Evolutionary conservation across 352 stramenopile species (phyloP), one percentile per base, ranked within the genome.

Genomic region (Pythium dissimile): DNA sequence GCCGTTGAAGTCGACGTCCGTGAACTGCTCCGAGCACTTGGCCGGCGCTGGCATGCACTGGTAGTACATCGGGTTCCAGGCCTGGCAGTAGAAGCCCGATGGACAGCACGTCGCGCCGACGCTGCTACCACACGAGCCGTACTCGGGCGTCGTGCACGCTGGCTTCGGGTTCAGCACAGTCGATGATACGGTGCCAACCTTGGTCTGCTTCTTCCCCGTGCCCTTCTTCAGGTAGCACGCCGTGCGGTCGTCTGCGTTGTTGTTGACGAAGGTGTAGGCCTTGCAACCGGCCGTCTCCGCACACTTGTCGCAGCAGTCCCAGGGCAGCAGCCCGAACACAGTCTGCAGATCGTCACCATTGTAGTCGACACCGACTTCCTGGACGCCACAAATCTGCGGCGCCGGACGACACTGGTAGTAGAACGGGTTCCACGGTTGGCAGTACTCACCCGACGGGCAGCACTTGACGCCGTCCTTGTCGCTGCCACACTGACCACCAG

Each of bases 221-320:
- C 59, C 59, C 20, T 39, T 67, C 44, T 86, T 84, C 18, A 86
- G 61, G 54, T 83, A 86, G 42, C 76, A 86, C 16, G 67, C 67
- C 6, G 73, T 63, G 45, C 66, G 69, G 16, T 71, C 76, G 28
- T 82, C 73, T 10, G 55, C 15, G 45, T 84, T 86, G 39, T 76
- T 58, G 51, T 84, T 86, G 20, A 84, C 65, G 18, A 82, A 86
- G 2, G 76, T 83, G 72, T 84, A 84, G 10, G 69, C 74, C 35
- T 62, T 54, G 54, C 76, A 86, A 6, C 72, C 76, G 1, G 12
- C 47, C 10, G 70, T 83, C 24, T 45, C 57, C 0, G 48, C 24
- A 46, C 76, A 86, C 37, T 64, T 56, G 24, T 77, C 70, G 46
- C 73, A 86, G 58, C 74, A 86, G 10, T 61, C 59, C 16, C 48